Evolutionary conservation across 345 rosid genomes (phyloP), one percentile per base, ranked within the genome.

Genomic region (Eucalyptus curtisii): DNA sequence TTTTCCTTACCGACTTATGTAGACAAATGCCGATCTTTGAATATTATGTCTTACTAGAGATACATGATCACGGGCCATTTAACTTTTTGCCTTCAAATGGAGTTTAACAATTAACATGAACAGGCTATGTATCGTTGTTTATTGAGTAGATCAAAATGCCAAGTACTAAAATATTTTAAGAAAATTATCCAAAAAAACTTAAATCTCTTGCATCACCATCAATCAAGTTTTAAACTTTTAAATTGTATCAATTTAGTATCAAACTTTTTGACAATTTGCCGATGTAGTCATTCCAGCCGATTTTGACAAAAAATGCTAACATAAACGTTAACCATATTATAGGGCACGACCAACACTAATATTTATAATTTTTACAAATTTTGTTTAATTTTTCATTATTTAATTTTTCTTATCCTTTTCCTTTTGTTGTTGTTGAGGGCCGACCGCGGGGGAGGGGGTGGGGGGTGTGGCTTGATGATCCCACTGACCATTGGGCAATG

Each of bases 391-490:
- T 30, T 30, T 13, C 22, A 50, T 50, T 50, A 50, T 50, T 50
- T 3, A 30, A 64, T 3, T n/a, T n/a, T 64, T n/a, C 37, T 4
- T n/a, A 11, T 59, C 68, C 2, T 59, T 13, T 27, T 59, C 30
- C 13, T 27, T 27, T 59, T n/a, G n/a, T n/a, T 59, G 31, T 27
- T 59, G 8, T 59, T 12, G n/a, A 61, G 68, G 33, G 68, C 4
- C 0, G 0, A 61, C 1, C 1, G 2, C 2, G 2, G 44, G 2
- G 7, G 31, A 13, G 33, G 5, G 33, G 68, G 8, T 3, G 40
- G 3, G 40, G 40, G 40, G 40, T 37, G 40, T 37, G 40, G 40
- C 40, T 30, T 30, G 8, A 30, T 6, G 8, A 30, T 6, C 33
- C 31, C 68, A 61, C 33, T 2, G 15, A 13, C 40, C 76, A 66